Base-by-base conservation (phyloP, 2,329 filamentous ascomycete genomes). In the Acephala macrosclerotiorum region DNA sequence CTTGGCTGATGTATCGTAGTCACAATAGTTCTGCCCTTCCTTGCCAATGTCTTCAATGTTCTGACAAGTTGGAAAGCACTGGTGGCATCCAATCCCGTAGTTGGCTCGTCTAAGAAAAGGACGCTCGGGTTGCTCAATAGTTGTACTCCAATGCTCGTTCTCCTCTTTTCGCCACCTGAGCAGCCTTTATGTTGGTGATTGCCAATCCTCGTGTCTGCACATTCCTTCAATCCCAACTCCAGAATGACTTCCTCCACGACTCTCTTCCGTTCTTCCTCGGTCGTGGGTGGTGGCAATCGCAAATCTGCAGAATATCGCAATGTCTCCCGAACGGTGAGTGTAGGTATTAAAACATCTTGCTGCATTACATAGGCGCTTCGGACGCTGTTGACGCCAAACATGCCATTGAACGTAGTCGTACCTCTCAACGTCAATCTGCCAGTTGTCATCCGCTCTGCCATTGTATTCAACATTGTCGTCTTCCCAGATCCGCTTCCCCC, bases 121-220 rank as follows among this genome's bases (percentile, higher is more conserved):
- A 94, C 85, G 6, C 90, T 92, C 1, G 92, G 91, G 74, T 94
- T 94, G 4, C 90, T 88, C n/a, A 94, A 80, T 63, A 94, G 82
- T 77, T 94, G 91, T 4, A 94, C 91, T 2, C 91, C 91, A 57
- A 94, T 91, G 68, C 90, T 93, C 0, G 90, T 90, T 36, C 91
- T 82, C 67, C 91, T 83, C 80, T 93, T 94, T 76, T 94, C 92
- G 2, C 91, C 92, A 0, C 92, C 91, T 55, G 90, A 93, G 72
- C 91, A 94, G 0, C 91, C 91, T 55, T 91, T 89, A 72, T 93
- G 89, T 59, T 86, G 84, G 63, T 85, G 86, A 71, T 89, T 90
- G 0, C 91, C 91, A 60, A 94, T 91, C 9, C 88, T 81, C 0
- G 91, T 94, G 68, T 93, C 81, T 26, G 91, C 91, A 65, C 91